Base-by-base conservation (phyloP, 208 protist species). In the Ichthyophonus hoferi region DNA sequence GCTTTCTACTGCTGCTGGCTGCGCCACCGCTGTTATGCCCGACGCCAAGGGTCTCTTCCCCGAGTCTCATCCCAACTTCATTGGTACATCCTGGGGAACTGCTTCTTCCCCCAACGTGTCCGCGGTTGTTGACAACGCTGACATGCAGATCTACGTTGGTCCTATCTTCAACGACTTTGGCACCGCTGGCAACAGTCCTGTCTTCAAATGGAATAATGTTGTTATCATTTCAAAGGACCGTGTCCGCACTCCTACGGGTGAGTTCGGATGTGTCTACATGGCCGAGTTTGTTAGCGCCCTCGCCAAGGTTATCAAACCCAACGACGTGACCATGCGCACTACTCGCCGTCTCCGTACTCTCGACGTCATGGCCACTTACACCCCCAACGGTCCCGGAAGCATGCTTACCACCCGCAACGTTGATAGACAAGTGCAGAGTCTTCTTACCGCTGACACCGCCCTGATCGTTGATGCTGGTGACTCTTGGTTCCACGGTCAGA, bases 401-500 rank as follows among this genome's bases (percentile, higher is more conserved):
- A 2, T 2, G 3, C 34, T 81, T 12, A 81, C 77, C 7, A 38
- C 77, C 2, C 7, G 77, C 7, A 81, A 12, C 17, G n/a, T 81
- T 38, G 34, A 81, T 31, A n/a, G 34, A 14, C 17, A 38, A 38
- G 34, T 81, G 7, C 77, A 81, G n/a, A 31, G 34, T 81, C 3
- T 81, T 2, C 7, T 81, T 31, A 81, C 7, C 17, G 2, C 77
- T 14, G 34, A 81, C 17, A 81, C 17, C n/a, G 77, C 77, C n/a
- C n/a, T 81, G 34, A 81, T 81, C 7, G 77, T 35, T 14, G 77
- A 81, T 12, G n/a, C 77, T 38, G 77, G 77, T 12, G 77, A 81
- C n/a, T 81, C 77, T 38, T 81, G 77, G 77, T 81, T 81, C 34
- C 7, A 81, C n/a, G 77, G 77, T 38, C 77, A 81, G 34, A 38